phyloP scores from a whole-genome alignment of 2,329 filamentous ascomycete genomes.

The Claviceps sp. region DNA sequence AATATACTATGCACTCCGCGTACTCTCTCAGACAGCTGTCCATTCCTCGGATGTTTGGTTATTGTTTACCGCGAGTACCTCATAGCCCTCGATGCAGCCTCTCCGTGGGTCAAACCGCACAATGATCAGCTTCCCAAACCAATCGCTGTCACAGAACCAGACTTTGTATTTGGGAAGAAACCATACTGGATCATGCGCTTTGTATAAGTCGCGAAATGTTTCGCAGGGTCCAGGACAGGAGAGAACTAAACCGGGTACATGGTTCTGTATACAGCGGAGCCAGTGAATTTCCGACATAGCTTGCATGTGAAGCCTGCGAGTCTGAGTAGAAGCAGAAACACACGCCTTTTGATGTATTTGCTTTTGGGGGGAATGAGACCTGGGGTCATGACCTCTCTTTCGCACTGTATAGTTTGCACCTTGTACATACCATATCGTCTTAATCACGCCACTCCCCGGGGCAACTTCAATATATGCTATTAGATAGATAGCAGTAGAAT shows the following conservation, averaged over 20 bases:
- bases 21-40: slow-evolving; percentile 26
- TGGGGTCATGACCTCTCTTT: no score
- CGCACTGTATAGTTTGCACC: no score
- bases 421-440: no score
- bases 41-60: slow-evolving; percentile 45
- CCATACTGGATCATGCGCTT: slow-evolving; percentile 68
- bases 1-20: no score
- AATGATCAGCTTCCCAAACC: slow-evolving; percentile 63
- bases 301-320: slow-evolving; percentile 42
- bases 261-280: slow-evolving; percentile 54
- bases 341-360: no score
- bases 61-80: slow-evolving; percentile 53
- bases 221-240: slow-evolving; percentile 41
- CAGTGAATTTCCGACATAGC: slow-evolving; percentile 57
- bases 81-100: slow-evolving; percentile 70
- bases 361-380: no score
- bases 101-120: slow-evolving; percentile 60
- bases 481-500: no score
- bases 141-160: slow-evolving; percentile 69
- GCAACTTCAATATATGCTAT: no score
- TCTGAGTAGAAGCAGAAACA: no score
- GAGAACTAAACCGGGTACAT: slow-evolving; percentile 45
- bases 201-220: slow-evolving; percentile 59
- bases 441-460: no score
- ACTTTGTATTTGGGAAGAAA: slow-evolving; percentile 68